Evolutionary conservation across 495 filamentous ascomycete genomes (phyloP).

Genomic region (Daldinia concentrica): DNA sequence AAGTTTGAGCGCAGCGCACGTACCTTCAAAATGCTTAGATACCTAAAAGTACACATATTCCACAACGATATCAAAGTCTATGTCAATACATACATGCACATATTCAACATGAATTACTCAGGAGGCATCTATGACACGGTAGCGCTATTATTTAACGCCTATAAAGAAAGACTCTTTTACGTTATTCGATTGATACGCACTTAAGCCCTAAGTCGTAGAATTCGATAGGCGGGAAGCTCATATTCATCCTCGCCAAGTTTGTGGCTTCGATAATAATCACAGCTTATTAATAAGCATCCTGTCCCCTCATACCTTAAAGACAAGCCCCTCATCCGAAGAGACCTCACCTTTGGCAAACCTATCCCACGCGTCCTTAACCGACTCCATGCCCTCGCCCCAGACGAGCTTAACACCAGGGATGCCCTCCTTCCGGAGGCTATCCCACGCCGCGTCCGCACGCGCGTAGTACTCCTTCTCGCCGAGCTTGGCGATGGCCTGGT

Average conservation of each 20-base stretch:
- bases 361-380: conserved; percentile 58
- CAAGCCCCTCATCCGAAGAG: conserved; percentile 53
- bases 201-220: background rate
- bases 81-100: too few species aligned
- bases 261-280: background rate
- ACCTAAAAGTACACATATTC: too few species aligned
- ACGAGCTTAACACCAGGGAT: conserved; percentile 50
- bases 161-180: background rate
- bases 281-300: background rate
- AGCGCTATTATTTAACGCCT: background rate
- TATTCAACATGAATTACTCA: background rate
- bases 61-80: too few species aligned
- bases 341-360: conserved; percentile 52
- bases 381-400: conserved; percentile 56
- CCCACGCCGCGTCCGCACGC: conserved; percentile 44
- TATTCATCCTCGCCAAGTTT: background rate
- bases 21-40: too few species aligned
- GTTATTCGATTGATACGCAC: background rate
- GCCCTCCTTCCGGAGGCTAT: conserved; percentile 47
- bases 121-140: background rate
- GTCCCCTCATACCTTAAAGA: conserved; percentile 47
- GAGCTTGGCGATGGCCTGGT: conserved; percentile 46
- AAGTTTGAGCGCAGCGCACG: too few species aligned
- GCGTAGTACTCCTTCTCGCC: conserved; percentile 50
- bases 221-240: background rate